These are phyloP conservation scores for Backusella liffmaniae DNA, from an alignment of 192 early-diverging fungal genomes.

Conservation along the genomic window DNA sequence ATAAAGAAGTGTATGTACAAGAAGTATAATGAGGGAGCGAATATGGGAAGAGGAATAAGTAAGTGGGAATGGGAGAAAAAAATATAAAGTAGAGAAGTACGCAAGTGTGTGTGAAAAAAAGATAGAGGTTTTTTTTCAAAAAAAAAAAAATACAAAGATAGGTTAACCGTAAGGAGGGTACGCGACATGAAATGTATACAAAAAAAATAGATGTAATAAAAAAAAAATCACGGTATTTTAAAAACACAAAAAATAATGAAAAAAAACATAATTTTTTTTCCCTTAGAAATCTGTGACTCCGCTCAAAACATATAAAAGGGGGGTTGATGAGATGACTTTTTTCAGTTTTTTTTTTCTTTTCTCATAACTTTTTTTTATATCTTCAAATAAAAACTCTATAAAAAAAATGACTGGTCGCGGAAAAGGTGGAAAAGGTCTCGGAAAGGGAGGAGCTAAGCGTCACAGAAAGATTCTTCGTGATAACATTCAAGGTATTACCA, in stretches of 20 bases:
- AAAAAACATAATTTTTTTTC: slow-evolving; percentile 1
- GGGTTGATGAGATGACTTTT: neutral
- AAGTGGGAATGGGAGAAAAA: neutral
- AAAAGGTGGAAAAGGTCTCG: slow-evolving; percentile 98
- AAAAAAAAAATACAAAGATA: no score
- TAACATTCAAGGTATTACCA: slow-evolving; percentile 72
- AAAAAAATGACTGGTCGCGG: slow-evolving; percentile 93
- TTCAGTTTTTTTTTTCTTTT: neutral
- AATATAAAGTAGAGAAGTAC: neutral
- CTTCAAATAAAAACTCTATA: neutral
- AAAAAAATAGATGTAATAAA: neutral
- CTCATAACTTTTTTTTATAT: neutral
- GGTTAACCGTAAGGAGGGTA: no score
- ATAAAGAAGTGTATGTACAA: neutral
- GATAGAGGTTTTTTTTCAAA: no score
- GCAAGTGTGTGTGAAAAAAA: no score
- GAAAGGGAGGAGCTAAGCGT: slow-evolving; percentile 99
- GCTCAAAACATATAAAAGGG: slow-evolving; percentile 13
- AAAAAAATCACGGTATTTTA: slow-evolving; percentile 1
- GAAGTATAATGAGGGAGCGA: neutral
- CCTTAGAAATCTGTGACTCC: slow-evolving; percentile 10
- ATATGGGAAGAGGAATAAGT: neutral
- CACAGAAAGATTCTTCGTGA: slow-evolving; percentile 99
- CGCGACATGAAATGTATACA: neutral
- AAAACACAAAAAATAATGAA: neutral